Conservation (phyloP, 2,329 filamentous ascomycete species). For the Alternaria viburni region DNA sequence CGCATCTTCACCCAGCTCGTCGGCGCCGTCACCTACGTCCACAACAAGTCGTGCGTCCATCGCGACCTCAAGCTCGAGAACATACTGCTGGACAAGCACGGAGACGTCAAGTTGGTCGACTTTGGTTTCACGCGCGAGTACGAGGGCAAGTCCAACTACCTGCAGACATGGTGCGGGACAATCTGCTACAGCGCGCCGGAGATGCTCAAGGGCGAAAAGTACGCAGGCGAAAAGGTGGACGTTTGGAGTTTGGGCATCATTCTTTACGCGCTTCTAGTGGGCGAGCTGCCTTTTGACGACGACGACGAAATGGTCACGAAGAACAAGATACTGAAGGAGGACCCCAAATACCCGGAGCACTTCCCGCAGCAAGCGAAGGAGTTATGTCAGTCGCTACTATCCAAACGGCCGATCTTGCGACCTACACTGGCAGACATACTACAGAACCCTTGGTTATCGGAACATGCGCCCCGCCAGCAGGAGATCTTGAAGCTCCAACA, state of each 20-base stretch:
- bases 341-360: conserved; percentile 83
- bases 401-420: conserved; percentile 84
- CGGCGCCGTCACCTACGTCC: conserved; percentile 92
- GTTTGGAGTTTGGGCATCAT: conserved; percentile 93
- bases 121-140: conserved; percentile 99
- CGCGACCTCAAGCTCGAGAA: conserved; percentile 97
- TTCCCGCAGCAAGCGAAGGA: conserved; percentile 78
- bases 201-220: conserved; percentile 98
- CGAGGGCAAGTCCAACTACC: conserved; percentile 89
- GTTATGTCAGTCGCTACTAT: conserved; percentile 80
- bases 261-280: conserved; percentile 79
- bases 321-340: conserved; percentile 80
- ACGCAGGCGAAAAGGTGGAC: conserved; percentile 96
- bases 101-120: conserved; percentile 96
- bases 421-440: conserved; percentile 86
- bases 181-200: conserved; percentile 98
- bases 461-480: conserved; percentile 86
- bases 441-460: conserved; percentile 83
- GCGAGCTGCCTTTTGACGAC: conserved; percentile 93
- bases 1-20: conserved; percentile 96
- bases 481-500: conserved; percentile 84
- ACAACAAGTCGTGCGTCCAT: conserved; percentile 93
- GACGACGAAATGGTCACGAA: conserved; percentile 91
- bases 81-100: conserved; percentile 93
- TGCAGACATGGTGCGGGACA: conserved; percentile 97